Evolutionary conservation across 768 basidiomycete genomes (phyloP), one percentile per base, ranked within the genome.

Genomic region (Podaxis sp.): DNA sequence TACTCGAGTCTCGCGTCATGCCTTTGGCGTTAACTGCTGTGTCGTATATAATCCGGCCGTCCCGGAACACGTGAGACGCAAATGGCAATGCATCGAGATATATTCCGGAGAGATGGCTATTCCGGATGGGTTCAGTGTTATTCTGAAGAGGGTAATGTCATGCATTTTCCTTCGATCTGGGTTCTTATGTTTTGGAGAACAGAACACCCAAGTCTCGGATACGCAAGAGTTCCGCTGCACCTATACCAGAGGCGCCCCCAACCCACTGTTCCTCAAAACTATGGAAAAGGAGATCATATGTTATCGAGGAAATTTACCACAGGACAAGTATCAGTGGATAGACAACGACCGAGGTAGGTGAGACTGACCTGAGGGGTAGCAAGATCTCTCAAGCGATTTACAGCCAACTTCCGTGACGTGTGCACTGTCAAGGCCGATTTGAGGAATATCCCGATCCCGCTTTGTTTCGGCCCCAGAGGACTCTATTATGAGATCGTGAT

Each of bases 191-290:
- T 46, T 19, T 6, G 19, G 43, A 17, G 19, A n/a, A 15, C 56
- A 83, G 81, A 79, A 79, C 12, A 79, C 76, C 4, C 77, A 73
- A 53, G 80, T 82, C 0, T 74, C 73, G 6, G 82, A 82, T 60
- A 70, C 74, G 41, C 76, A 80, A 64, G 80, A 81, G 61, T 83
- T 81, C 49, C 61, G 61, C 12, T 50, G 29, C 17, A 55, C 43
- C 4, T 62, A 55, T 40, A 4, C 7, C 7, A 50, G 22, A 7
- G 19, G 33, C 12, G 43, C 33, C 33, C 12, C 22, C 11, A 47
- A 55, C 13, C 22, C 27, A 3, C 13, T 11, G 15, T 24, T 13
- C 22, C n/a, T 62, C 22, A 55, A 29, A 6, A 27, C 12, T 7
- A 50, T 62, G 55, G 47, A 47, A 9, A 49, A 25, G 22, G 36